Base-by-base conservation (phyloP, 257 asterid genomes). In the Rehmannia glutinosa region DNA sequence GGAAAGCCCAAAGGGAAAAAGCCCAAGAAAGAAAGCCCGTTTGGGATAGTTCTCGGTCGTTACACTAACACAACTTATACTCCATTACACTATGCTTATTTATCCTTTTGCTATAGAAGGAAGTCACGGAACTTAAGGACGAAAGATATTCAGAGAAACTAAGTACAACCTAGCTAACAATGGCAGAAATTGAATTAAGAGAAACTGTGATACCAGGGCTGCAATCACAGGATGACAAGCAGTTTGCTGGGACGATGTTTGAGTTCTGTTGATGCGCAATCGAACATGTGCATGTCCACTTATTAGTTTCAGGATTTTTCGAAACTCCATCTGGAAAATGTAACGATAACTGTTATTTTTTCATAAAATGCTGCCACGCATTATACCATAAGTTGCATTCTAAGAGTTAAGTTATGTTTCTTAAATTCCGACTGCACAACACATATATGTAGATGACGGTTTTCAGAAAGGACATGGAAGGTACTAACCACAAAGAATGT, bases 201-300 rank as follows among this genome's bases (percentile, higher is more conserved):
- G 53, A 58, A 68, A 10, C 28, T 21, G 49, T 57, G 57, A 67
- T 88, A 94, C 98, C 97, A 15, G 78, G 83, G 78, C 74, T 83
- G 84, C 99, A 91, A 52, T 77, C 66, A 73, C 99, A 94, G 69
- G 97, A 83, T 23, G 97, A 73, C 47, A 93, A 94, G 81, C 98
- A 94, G 75, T 81, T 84, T 73, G 64, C 81, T 1, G 69, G 80
- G 47, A 79, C 43, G 64, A 75, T 59, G 63, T 68, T 76, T 35
- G 66, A 59, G 80, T 75, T 81, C 28, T 54, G 77, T 50, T 73
- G 81, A 20, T n/a, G 84, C 19, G 74, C 61, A 46, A 73, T 27
- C 53, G 81, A 81, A 75, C 99, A 94, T n/a, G 80, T 80, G 85
- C 99, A 94, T 3, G 87, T 83, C 99, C 98, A 94, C 66, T 73